Evolutionary conservation across 1,139 yeast genomes (phyloP), one percentile per base, ranked within the genome.

Genomic region (Lizanozyma gosingica): DNA sequence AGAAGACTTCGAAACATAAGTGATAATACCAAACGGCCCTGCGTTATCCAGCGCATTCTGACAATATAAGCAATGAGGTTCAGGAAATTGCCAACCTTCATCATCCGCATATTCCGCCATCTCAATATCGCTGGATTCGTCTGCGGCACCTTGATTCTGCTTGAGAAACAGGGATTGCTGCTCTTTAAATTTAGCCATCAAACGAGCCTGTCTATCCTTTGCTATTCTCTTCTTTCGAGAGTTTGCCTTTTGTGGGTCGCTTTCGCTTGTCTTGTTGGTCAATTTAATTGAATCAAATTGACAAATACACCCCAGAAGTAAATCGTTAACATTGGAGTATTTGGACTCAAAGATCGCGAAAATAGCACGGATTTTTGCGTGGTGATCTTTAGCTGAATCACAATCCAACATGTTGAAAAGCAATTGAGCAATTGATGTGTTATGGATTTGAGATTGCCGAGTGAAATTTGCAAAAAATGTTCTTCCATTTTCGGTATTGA

Each of bases 1-100:
- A 4, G 85, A 75, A 0, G 84, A 67, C 37, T 71, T 72, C 2
- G 79, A 65, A 22, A 82, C 66, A 52, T 78, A 73, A 8, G 83
- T 72, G 35, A 84, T 76, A 14, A 83, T 71, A 0, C 95, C 97
- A 62, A 83, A 87, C 0, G 86, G 76, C 9, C 85, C 88, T 17
- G 77, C 76, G 38, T 75, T 73, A 17, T 73, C 77, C 2, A 80
- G 73, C 0, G 88, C 82, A 77, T 86, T 87, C 51, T 90, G 94
- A 57, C 98, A 92, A 27, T 92, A 69, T 35, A 90, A 82, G 56
- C 98, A 92, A 45, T 80, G 83, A 34, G 82, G 81, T 35, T 80
- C 83, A 0, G 95, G 95, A 51, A 76, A 87, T 34, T 64, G 64
- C 94, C 94, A 85, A 4, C 68, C 73, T 1, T 55, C 59, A 9